Evolutionary conservation across 2,329 filamentous ascomycete species (phyloP).

Genomic region (Diplodia mutila): DNA sequence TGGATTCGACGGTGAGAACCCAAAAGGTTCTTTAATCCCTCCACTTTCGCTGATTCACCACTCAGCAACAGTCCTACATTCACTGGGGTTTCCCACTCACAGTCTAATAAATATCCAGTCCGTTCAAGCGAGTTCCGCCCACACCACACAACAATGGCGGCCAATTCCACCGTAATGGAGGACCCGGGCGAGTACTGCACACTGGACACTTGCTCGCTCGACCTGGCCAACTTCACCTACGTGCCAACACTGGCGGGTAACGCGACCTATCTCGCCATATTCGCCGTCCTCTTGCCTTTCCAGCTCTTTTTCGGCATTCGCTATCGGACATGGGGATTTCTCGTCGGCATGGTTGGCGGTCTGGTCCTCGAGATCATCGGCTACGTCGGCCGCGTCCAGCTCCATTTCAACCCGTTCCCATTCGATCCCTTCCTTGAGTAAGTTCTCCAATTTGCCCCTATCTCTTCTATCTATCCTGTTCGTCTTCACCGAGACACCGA

Average conservation of each 20-base stretch:
- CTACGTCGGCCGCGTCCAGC: slow-evolving; percentile 59
- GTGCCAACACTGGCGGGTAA: slow-evolving; percentile 57
- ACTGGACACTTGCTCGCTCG: slow-evolving; percentile 50
- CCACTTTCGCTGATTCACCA: neutral
- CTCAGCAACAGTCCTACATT: neutral
- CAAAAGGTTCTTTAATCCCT: neutral
- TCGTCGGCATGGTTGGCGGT: slow-evolving; percentile 54
- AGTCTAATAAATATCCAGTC: too few species aligned
- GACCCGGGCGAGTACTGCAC: slow-evolving; percentile 23
- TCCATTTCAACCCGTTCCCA: slow-evolving; percentile 58
- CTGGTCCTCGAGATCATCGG: slow-evolving; percentile 58
- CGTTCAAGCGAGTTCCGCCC: too few species aligned
- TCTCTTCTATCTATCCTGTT: neutral
- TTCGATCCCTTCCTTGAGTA: slow-evolving; percentile 56
- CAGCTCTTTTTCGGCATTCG: slow-evolving; percentile 56
- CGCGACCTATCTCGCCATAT: slow-evolving; percentile 57
- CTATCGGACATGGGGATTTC: slow-evolving; percentile 61
- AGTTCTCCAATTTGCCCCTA: too few species aligned
- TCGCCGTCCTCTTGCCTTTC: slow-evolving; percentile 52
- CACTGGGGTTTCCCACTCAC: too few species aligned
- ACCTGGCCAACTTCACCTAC: slow-evolving; percentile 58
- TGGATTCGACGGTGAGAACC: neutral
- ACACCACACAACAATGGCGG: neutral
- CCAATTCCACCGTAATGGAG: neutral
- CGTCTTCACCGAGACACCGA: neutral